Base-by-base conservation (phyloP, 2,329 filamentous ascomycete species). In the Pseudogymnoascus sp. region DNA sequence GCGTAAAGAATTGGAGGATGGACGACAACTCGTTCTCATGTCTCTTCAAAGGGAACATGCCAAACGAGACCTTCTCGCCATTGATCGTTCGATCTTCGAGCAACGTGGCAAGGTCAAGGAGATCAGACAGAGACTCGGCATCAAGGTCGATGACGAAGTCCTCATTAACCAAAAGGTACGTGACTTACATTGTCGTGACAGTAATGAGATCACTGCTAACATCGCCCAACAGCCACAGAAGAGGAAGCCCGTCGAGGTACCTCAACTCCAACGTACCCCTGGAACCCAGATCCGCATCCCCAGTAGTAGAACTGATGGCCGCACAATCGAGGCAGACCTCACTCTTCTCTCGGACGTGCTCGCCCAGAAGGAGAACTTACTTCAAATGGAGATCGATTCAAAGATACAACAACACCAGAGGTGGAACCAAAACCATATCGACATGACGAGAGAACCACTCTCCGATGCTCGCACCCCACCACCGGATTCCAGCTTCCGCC, bases 111-210 rank as follows among this genome's bases (percentile, higher is more conserved):
- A 86, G 72, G 83, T 97, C 69, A 96, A 95, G 80, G 87, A 93
- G 68, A 87, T 89, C 75, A 97, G 97, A 81, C 81, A 90, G 72
- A 89, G 89, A 71, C 84, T 97, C 67, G 87, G 88, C 70, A 93
- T 97, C 80, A 95, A 94, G 77, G 87, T 86, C 69, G 90, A 96
- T 71, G 94, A 97, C 71, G 93, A 97, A 71, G 92, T 97, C 74
- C 83, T 96, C 71, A 87, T 96, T 78, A 95, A 96, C 77, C 90
- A 94, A 75, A 96, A 94, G 84, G 90, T 93, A 80, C 75, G 83
- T 73, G 65, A 71, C 61, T 18, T 42, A 65, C 33, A 63, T 65
- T 63, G 37, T 11, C 68, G 76, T 73, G 74, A 74, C 60, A 69
- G 73, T 33, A 75, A 77, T 66, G 69, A 64, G 67, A 70, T 70